Evolutionary conservation across 495 filamentous ascomycete genomes (phyloP).

Genomic region (Glonium stellatum): DNA sequence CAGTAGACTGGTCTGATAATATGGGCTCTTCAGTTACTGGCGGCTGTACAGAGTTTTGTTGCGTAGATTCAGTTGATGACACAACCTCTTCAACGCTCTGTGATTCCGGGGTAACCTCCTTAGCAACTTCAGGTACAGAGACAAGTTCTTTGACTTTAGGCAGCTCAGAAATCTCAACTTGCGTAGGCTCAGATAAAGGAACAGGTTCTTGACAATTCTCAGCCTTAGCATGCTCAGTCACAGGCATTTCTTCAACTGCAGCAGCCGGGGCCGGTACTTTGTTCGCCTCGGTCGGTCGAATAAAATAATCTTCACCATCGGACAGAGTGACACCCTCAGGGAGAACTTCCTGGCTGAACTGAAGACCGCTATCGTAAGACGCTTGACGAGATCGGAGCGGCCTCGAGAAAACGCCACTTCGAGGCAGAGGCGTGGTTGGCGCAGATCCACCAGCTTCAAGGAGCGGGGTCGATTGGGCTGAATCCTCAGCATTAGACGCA

Average conservation of each 20-base stretch:
- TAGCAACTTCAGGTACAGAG: no score
- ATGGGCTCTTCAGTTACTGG: neutral
- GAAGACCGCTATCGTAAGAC: no score
- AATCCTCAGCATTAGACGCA: no score
- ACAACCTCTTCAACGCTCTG: no score
- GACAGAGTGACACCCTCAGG: neutral
- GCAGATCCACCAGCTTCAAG: neutral
- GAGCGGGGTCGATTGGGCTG: no score
- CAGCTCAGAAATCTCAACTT: neutral
- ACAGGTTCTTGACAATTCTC: neutral
- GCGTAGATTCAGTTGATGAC: neutral
- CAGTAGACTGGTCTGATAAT: neutral
- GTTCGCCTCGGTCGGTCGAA: neutral
- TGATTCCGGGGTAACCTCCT: no score
- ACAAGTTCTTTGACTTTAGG: neutral
- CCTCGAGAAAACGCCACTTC: no score
- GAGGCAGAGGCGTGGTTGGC: no score
- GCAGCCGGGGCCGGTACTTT: no score
- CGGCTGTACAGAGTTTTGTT: neutral
- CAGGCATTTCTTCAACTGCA: no score
- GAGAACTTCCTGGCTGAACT: neutral
- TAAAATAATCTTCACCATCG: neutral
- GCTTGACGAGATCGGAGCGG: no score
- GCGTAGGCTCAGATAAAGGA: neutral
- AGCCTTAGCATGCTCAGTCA: neutral